phyloP scores from a whole-genome alignment of 2,329 filamentous ascomycete genomes.

The Penicillium sp. region DNA sequence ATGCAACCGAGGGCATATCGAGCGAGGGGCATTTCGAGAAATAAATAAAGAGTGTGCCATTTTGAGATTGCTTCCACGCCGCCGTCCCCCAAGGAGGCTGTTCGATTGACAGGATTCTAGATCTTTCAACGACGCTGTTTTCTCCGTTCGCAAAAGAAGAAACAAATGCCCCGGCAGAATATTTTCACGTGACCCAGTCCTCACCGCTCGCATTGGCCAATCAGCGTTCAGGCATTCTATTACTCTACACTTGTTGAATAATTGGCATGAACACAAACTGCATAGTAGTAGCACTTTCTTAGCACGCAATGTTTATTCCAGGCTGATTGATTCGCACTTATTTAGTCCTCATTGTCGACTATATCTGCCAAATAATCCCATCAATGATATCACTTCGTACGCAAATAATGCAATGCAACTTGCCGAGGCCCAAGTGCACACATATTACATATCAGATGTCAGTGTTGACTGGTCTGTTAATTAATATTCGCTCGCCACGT shows the following conservation, averaged over 20 bases:
- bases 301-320: background rate
- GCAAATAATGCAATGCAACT: no score
- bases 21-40: background rate
- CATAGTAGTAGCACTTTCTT: background rate
- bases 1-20: background rate
- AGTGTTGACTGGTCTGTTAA: background rate
- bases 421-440: background rate
- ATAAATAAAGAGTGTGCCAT: slow-evolving; percentile 7
- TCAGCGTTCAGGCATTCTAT: background rate
- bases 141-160: background rate
- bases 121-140: background rate
- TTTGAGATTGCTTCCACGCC: background rate
- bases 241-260: no score
- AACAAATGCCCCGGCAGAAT: background rate
- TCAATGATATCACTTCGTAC: background rate
- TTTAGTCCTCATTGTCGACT: background rate
- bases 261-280: no score
- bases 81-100: slow-evolving; percentile 3
- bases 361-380: background rate
- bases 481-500: background rate
- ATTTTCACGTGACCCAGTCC: background rate
- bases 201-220: background rate
- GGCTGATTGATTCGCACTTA: background rate
- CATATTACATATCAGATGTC: background rate
- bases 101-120: background rate